Percentiles rank a stretch among this genome's conserved stretches.
phyloP scores from a whole-genome alignment of 1,139 yeast species.

The Zygoascus meyerae region DNA sequence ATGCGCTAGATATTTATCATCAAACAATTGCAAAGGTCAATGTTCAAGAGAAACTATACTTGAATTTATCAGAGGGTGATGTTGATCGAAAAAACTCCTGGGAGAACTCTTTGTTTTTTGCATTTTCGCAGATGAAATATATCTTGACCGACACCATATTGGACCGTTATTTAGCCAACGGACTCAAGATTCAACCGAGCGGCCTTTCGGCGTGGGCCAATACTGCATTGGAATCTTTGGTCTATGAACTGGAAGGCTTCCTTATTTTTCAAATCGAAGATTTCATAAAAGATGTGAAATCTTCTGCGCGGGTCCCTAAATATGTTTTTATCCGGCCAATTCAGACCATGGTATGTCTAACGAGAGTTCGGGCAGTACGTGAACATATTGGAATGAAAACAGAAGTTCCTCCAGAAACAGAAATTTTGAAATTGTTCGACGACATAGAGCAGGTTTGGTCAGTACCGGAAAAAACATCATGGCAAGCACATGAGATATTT shows the following conservation, averaged over 20 bases:
- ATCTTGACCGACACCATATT: constrained; percentile 4
- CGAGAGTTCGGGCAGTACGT: constrained; percentile 2
- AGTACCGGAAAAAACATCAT: neutral
- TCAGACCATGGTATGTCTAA: neutral
- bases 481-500: constrained; percentile 5
- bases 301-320: neutral
- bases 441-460: neutral
- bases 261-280: neutral
- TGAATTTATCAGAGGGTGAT: neutral
- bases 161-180: constrained; percentile 2
- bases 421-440: neutral
- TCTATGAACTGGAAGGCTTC: neutral
- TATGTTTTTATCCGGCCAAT: constrained; percentile 5
- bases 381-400: neutral
- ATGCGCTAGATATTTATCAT: neutral
- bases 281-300: neutral
- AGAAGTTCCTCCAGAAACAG: neutral
- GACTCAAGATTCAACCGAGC: neutral
- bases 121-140: neutral
- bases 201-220: neutral
- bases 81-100: neutral
- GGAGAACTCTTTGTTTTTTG: neutral
- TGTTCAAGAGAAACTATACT: neutral
- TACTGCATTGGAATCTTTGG: neutral
- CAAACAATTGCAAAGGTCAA: neutral